Conservation (phyloP, 768 basidiomycete species). For the Phaeotremella skinneri region DNA sequence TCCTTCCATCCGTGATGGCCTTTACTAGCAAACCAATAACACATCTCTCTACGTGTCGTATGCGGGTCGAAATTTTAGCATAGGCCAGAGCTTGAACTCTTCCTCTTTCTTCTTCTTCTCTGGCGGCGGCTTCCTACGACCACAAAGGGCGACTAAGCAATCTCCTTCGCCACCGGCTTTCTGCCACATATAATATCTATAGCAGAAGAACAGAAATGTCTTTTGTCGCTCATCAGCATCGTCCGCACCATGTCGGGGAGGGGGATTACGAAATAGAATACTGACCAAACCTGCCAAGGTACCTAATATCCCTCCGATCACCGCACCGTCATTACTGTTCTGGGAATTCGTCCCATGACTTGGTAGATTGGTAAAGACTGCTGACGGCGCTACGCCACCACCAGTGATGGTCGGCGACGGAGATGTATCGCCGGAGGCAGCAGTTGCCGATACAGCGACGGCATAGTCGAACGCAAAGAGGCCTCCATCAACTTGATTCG, state of each 20-base stretch:
- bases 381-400: constrained; percentile 5
- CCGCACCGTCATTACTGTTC: constrained; percentile 8
- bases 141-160: constrained; percentile 29
- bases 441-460: constrained; percentile 13
- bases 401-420: constrained; percentile 2
- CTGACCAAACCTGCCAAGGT: constrained; percentile 22
- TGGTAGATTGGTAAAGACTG: constrained; percentile 7
- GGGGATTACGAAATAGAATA: not conserved
- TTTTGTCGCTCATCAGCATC: constrained; percentile 3
- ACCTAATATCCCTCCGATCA: constrained; percentile 31
- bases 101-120: constrained; percentile 12
- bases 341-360: not conserved
- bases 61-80: constrained; percentile 36
- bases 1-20: too few species aligned
- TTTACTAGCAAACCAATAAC: too few species aligned
- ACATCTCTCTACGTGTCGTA: constrained; percentile 23
- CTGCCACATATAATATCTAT: constrained; percentile 23
- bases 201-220: constrained; percentile 28
- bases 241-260: not conserved
- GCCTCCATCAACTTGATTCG: constrained; percentile 29
- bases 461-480: constrained; percentile 40
- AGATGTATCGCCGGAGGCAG: not conserved
- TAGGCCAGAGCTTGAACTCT: constrained; percentile 39
- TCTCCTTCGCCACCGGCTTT: constrained; percentile 35
- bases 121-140: constrained; percentile 12